Evolutionary conservation across 768 basidiomycete species (phyloP).

Genomic region (Rhodotorula babjevae): DNA sequence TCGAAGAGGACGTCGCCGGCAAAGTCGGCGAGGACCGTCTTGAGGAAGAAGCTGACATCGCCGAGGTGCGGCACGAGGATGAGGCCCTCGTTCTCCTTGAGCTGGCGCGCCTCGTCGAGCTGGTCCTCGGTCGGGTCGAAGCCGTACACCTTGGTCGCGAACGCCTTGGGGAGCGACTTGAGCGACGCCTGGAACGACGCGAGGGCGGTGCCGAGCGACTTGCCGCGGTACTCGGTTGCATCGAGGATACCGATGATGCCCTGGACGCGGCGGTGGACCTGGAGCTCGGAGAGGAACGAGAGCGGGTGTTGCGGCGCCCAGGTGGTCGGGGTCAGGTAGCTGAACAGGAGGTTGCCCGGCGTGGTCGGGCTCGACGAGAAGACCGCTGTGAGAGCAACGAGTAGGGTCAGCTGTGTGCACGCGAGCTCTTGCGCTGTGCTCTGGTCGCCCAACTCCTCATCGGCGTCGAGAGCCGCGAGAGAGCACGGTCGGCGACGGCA

Average conservation of each 20-base stretch:
- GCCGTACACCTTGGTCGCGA: conserved; percentile 75
- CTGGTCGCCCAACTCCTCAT: no score
- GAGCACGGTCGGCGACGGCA: no score
- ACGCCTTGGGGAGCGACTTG: conserved; percentile 63
- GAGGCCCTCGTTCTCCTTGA: conserved; percentile 55
- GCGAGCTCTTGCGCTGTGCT: no score
- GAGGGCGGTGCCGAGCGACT: conserved; percentile 61
- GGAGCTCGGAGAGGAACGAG: conserved; percentile 55
- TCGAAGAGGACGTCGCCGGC: conserved; percentile 81
- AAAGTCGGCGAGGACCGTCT: conserved; percentile 79
- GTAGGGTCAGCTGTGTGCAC: neutral
- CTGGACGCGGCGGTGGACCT: conserved; percentile 74
- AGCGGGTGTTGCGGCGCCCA: conserved; percentile 62
- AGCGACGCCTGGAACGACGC: conserved; percentile 58
- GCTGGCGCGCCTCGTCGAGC: conserved; percentile 49
- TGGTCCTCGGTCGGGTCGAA: conserved; percentile 65
- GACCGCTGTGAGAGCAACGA: conserved; percentile 55
- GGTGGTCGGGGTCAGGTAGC: conserved; percentile 70
- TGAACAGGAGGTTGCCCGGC: conserved; percentile 74
- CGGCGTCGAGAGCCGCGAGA: no score
- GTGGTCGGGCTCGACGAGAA: conserved; percentile 75
- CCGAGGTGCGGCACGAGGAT: conserved; percentile 75
- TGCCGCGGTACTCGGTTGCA: conserved; percentile 42
- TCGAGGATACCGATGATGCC: conserved; percentile 83
- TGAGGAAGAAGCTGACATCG: conserved; percentile 80